Conservation (phyloP, 129 eudicot species). For the Gnaphalium uliginosum region DNA sequence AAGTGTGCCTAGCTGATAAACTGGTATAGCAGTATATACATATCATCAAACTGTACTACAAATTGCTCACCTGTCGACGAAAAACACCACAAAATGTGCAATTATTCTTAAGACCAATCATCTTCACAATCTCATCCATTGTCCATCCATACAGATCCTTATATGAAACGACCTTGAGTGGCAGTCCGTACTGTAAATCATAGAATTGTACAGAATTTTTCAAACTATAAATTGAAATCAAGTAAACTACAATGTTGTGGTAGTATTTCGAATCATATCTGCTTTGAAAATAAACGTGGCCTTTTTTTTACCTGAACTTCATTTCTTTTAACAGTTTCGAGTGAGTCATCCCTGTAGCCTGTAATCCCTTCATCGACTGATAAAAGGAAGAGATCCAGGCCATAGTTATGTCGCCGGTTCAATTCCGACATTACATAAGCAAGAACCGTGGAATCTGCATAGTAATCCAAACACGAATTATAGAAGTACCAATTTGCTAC, state of each 20-base stretch:
- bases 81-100: conserved; percentile 98
- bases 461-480: not conserved
- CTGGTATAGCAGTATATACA: not conserved
- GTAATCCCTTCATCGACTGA: conserved; percentile 98
- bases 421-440: conserved; percentile 89
- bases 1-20: conserved; percentile 1
- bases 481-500: not conserved
- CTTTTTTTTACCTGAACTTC: conserved; percentile 65
- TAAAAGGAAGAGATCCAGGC: conserved; percentile 86
- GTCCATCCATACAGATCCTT: conserved; percentile 99
- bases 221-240: not conserved
- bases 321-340: conserved; percentile 94
- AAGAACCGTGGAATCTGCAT: conserved; percentile 93
- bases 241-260: not conserved
- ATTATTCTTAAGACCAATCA: conserved; percentile 90
- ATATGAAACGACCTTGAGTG: conserved; percentile 88
- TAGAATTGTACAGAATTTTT: not conserved
- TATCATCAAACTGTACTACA: not conserved
- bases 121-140: conserved; percentile 96
- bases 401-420: conserved; percentile 80
- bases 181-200: conserved; percentile 77
- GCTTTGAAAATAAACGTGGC: not conserved
- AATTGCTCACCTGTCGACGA: conserved; percentile 71
- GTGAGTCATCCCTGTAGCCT: conserved; percentile 99
- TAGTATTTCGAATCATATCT: not conserved